Base-by-base conservation (phyloP, 2,329 filamentous ascomycete species). In the Diaporthe velutina region DNA sequence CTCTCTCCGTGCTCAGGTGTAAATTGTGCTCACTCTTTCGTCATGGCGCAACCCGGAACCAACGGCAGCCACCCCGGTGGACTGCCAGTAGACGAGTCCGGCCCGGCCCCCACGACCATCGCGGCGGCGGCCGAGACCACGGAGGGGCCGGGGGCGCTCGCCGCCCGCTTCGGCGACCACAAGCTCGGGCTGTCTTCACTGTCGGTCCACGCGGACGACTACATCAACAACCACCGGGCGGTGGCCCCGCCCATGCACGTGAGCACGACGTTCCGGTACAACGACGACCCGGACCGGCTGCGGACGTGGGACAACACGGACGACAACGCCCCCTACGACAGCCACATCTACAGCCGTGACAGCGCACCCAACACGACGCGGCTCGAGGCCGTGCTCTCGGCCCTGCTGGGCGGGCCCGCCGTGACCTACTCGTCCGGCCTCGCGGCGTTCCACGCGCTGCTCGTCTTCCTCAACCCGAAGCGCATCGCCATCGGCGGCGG, bases 241-340 rank as follows among this genome's bases (percentile, higher is more conserved):
- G 93, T 98, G 73, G 95, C 96, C 17, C 96, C 97, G 75, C 92
- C 96, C 5, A 88, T 98, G 81, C 96, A 98, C 83, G 91, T 97
- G 77, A 95, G 95, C 76, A 98, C 96, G 17, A 98, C 95, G 22
- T 98, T 95, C 84, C 92, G 95, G 78, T 98, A 98, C 83, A 87
- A 88, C 38, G 84, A 87, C 71, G 89, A 98, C 81, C 94, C 95
- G 2, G 88, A 92, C 8, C 82, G 91, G 38, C 89, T 98, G 60
- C 84, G 76, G 82, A 75, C 81, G 33, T 87, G 85, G 85, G 81
- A 82, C 22, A 90, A 93, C 75, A 78, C 83, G 38, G 90, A 90
- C 80, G 85, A 88, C 73, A 77, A 85, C 54, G 86, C 88, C 71
- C 86, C 88, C 0, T 82, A 85, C 66, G 91, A 93, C 82, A 88